phyloP scores from a whole-genome alignment of 2,329 filamentous ascomycete species.

The Lasiodiplodia gonubiensis region DNA sequence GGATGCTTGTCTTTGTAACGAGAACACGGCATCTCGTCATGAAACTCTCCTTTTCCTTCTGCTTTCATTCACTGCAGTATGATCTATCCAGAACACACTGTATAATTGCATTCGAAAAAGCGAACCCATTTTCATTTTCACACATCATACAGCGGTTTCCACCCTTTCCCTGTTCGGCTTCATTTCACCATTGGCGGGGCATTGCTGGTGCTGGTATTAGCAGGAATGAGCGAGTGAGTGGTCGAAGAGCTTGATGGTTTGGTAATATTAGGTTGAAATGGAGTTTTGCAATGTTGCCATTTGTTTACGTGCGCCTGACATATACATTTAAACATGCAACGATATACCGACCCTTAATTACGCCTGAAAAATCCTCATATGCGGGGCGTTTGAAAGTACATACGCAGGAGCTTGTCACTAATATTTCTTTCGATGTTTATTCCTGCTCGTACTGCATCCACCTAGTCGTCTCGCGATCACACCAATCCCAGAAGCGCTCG shows the following conservation, averaged over 20 bases:
- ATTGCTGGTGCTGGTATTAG: conserved; percentile 7
- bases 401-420: neutral
- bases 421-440: neutral
- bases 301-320: neutral
- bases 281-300: neutral
- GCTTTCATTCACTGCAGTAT: conserved; percentile 21
- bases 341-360: neutral
- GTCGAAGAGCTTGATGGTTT: neutral
- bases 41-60: neutral
- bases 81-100: conserved; percentile 13
- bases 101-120: conserved; percentile 26
- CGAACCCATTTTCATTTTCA: conserved; percentile 7
- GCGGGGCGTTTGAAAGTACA: neutral
- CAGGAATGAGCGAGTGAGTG: neutral
- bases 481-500: conserved; percentile 51
- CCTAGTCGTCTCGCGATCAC: conserved; percentile 42
- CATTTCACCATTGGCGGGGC: conserved; percentile 4
- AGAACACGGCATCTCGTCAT: conserved; percentile 21
- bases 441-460: conserved; percentile 21
- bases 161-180: conserved; percentile 6
- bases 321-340: neutral
- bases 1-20: conserved; percentile 17
- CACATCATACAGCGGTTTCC: conserved; percentile 21
- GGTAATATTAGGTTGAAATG: conserved; percentile 19
- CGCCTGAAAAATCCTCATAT: neutral